phyloP scores from a whole-genome alignment of 2,329 filamentous ascomycete species.

The Fusarium poae region DNA sequence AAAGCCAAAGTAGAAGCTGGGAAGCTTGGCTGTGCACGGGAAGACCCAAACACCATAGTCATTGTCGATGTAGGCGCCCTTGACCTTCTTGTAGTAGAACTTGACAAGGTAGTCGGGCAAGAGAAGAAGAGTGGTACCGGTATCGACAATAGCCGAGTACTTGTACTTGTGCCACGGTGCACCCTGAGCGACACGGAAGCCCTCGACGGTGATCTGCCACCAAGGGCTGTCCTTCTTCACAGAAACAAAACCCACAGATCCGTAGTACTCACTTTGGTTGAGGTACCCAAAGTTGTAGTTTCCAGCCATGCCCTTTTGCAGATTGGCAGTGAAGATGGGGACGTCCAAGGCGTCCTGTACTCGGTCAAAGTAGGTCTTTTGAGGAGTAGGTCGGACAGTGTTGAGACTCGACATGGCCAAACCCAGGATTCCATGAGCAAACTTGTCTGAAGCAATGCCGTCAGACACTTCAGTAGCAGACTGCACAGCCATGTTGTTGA shows the following conservation, averaged over 20 bases:
- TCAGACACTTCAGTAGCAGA: slow-evolving; percentile 70
- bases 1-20: slow-evolving; percentile 55
- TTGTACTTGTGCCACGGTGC: slow-evolving; percentile 46
- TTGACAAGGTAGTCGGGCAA: slow-evolving; percentile 65
- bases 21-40: slow-evolving; percentile 66
- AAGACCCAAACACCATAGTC: slow-evolving; percentile 69
- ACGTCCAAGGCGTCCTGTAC: slow-evolving; percentile 47
- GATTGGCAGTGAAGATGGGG: slow-evolving; percentile 56
- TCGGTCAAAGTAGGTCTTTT: slow-evolving; percentile 56
- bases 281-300: slow-evolving; percentile 63
- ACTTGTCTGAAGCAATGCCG: slow-evolving; percentile 53
- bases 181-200: slow-evolving; percentile 64
- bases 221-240: slow-evolving; percentile 67
- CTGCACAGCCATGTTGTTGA: slow-evolving; percentile 73
- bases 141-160: slow-evolving; percentile 73
- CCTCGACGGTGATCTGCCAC: slow-evolving; percentile 71
- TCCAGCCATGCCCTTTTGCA: slow-evolving; percentile 51
- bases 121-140: slow-evolving; percentile 76
- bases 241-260: slow-evolving; percentile 66
- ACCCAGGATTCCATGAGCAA: slow-evolving; percentile 55
- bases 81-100: slow-evolving; percentile 71
- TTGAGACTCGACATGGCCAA: slow-evolving; percentile 52
- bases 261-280: slow-evolving; percentile 68
- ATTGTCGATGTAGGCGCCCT: slow-evolving; percentile 61
- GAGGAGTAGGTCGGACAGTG: slow-evolving; percentile 51